These are phyloP conservation scores for Dactylellina drechsleri DNA, from an alignment of 2,329 filamentous ascomycete genomes.

Conservation along the genomic window DNA sequence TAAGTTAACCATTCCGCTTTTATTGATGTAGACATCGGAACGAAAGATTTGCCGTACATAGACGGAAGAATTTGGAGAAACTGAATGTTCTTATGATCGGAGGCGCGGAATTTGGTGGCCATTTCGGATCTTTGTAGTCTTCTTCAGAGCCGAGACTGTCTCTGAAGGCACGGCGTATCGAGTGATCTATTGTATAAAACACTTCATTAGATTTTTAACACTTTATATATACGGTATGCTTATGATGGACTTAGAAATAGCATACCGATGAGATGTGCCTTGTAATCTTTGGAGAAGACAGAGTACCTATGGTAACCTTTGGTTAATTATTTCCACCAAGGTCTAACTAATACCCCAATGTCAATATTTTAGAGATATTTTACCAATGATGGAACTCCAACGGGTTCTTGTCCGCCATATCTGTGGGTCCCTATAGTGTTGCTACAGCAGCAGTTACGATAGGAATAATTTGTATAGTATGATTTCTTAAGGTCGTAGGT, in stretches of 20 bases:
- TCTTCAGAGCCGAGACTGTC: conserved; percentile 40
- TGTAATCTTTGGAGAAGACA: conserved; percentile 48
- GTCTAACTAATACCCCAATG: background rate
- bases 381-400: conserved; percentile 17
- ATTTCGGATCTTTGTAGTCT: conserved; percentile 47
- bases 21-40: background rate
- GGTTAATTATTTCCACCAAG: background rate
- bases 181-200: conserved; percentile 11
- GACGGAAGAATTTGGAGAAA: conserved; percentile 55
- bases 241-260: no score
- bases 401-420: conserved; percentile 40
- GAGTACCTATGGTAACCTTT: conserved; percentile 35
- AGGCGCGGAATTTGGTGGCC: conserved; percentile 45
- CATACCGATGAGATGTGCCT: conserved; percentile 31
- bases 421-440: no score
- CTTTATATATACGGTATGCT: background rate
- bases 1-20: background rate
- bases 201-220: background rate
- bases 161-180: conserved; percentile 40
- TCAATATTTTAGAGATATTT: conserved; percentile 4
- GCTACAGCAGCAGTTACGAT: no score
- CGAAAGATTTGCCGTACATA: conserved; percentile 49
- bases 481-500: background rate
- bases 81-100: conserved; percentile 54
- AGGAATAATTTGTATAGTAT: no score